Base-by-base conservation (phyloP, 495 filamentous ascomycete genomes). In the Penicillium angulare region DNA sequence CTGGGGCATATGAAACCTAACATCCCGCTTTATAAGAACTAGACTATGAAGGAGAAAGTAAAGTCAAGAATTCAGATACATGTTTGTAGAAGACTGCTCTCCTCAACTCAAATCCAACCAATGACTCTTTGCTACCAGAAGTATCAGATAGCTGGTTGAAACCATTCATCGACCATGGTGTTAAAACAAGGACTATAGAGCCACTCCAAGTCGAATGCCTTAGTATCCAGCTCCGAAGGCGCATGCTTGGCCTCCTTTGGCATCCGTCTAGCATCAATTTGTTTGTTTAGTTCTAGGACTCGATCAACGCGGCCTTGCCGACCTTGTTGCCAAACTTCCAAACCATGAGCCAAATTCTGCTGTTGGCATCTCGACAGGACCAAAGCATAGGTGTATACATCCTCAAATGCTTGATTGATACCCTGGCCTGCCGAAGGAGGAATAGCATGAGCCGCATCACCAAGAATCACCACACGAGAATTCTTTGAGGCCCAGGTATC, bases 391-490 rank as follows among this genome's bases (percentile, higher is more conserved):
- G 57, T 65, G 52, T 58, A 69, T 1, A 55, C 61, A 59, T 76
- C 73, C 43, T 77, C 74, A 49, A 74, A 69, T 0, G 62, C 73
- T 49, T 75, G 72, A 20, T 67, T 67, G 7, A 61, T 59, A 2
- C 76, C 76, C 50, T 77, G 74, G 0, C 74, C 76, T 0, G 71
- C 58, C 13, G 65, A 65, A 6, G 76, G 76, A 0, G 74, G 71
- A 18, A 79, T 73, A 0, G 74, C 73, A 59, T 79, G 75, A 2
- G 75, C 75, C 3, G 75, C 74, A 60, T 78, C 73, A 16, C 75
- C 75, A 7, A 77, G 45, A 31, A 79, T 62, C 0, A 73, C 44
- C 7, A 77, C 69, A 1, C 68, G 55, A 3, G 59, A 55, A 4
- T 53, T 34, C 1, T 56, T 21, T 0, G 72, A 74, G 3, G 50